phyloP scores from a whole-genome alignment of 768 basidiomycete species.

The Phlegmacium glaucopus region DNA sequence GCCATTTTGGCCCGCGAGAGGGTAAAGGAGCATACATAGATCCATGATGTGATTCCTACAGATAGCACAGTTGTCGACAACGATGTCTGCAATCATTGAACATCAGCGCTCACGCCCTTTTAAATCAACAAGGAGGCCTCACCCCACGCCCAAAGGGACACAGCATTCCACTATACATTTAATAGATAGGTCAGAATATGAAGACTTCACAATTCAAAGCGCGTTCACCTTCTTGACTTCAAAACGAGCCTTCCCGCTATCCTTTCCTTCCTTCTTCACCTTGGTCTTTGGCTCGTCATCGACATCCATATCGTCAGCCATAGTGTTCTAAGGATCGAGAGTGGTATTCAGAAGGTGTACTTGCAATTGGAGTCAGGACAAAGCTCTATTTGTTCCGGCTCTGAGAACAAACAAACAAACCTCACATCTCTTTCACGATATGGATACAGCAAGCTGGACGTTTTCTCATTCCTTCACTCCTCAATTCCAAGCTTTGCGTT shows the following conservation, averaged over 20 bases:
- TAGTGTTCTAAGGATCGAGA: conserved; percentile 13
- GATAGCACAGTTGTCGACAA: conserved; percentile 99
- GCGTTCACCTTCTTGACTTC: conserved; percentile 95
- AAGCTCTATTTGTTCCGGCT: too few relatives aligned
- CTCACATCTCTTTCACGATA: too few relatives aligned
- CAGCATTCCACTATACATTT: conserved; percentile 88
- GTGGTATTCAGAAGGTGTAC: not conserved
- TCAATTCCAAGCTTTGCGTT: conserved; percentile 46
- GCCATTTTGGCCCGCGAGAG: too few relatives aligned
- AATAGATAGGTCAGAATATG: not conserved
- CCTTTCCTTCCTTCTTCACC: conserved; percentile 53
- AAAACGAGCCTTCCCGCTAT: conserved; percentile 74
- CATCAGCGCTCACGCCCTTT: conserved; percentile 10
- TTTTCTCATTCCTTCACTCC: conserved; percentile 50
- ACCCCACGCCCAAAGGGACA: conserved; percentile 99
- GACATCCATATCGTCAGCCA: conserved; percentile 65
- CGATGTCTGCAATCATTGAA: conserved; percentile 65
- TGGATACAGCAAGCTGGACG: conserved; percentile 34
- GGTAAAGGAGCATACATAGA: conserved; percentile 66
- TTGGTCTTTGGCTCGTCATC: conserved; percentile 44
- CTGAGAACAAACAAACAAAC: too few relatives aligned
- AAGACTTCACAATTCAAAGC: not conserved
- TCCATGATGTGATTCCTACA: conserved; percentile 99
- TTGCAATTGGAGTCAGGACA: too few relatives aligned
- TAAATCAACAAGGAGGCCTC: conserved; percentile 2